Evolutionary conservation across 106 monocot species (phyloP).

Genomic region (Dactylorhiza incarnata): DNA sequence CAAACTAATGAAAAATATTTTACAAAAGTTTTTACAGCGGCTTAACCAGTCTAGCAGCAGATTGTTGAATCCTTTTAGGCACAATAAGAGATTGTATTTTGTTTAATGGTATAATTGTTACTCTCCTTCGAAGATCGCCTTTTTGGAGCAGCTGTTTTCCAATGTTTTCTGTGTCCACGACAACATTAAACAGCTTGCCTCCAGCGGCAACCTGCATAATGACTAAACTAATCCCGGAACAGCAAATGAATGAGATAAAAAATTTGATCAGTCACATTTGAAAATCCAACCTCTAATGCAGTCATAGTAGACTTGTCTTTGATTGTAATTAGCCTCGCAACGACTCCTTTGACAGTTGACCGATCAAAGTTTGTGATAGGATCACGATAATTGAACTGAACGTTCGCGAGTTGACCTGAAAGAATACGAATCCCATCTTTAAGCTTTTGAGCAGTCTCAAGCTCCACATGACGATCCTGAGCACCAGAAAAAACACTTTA

Average conservation of each 20-base stretch:
- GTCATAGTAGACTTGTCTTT: conserved; percentile 72
- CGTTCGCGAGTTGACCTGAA: conserved; percentile 68
- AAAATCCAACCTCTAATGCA: conserved; percentile 69
- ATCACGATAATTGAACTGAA: conserved; percentile 77
- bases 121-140: conserved; percentile 67
- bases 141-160: conserved; percentile 84
- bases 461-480: conserved; percentile 56
- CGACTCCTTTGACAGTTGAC: conserved; percentile 85
- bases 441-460: conserved; percentile 53
- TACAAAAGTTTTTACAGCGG: neutral
- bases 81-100: conserved; percentile 63
- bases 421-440: conserved; percentile 75
- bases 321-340: conserved; percentile 86
- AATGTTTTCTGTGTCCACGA: conserved; percentile 80
- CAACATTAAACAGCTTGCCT: conserved; percentile 86
- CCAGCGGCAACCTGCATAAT: conserved; percentile 84
- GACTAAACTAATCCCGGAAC: neutral
- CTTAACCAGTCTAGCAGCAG: conserved; percentile 58
- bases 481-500: neutral
- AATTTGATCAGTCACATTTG: neutral
- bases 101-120: conserved; percentile 90
- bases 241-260: conserved; percentile 4
- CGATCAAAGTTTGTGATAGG: conserved; percentile 79
- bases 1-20: neutral
- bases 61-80: conserved; percentile 54